These are phyloP conservation scores for Dipodascopsis tothii DNA, from an alignment of 805 yeast species.

Conservation along the genomic window DNA sequence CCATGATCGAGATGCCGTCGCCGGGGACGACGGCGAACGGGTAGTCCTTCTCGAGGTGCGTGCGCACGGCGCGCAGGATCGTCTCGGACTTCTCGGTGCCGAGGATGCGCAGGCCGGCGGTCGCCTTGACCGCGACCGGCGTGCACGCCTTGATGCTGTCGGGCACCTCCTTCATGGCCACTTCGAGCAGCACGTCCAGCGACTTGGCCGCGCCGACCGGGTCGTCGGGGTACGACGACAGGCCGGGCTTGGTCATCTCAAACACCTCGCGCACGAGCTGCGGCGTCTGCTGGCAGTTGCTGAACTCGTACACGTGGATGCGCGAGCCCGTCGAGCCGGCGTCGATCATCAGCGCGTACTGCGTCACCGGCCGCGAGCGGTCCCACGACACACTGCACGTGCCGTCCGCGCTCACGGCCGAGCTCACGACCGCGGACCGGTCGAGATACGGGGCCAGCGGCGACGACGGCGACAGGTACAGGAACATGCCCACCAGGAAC, in stretches of 20 bases:
- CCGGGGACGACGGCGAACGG: slow-evolving; percentile 88
- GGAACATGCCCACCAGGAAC: slow-evolving; percentile 3
- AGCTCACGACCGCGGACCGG: no score
- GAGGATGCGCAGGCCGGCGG: slow-evolving; percentile 86
- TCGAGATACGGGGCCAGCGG: background rate
- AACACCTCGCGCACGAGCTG: slow-evolving; percentile 69
- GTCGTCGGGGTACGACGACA: slow-evolving; percentile 76
- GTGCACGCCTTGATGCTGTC: slow-evolving; percentile 65
- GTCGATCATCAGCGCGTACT: slow-evolving; percentile 88
- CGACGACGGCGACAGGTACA: slow-evolving; percentile 8
- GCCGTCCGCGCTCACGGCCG: no score
- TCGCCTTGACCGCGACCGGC: slow-evolving; percentile 94
- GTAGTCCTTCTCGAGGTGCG: slow-evolving; percentile 66
- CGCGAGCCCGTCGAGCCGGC: slow-evolving; percentile 98
- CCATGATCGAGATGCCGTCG: slow-evolving; percentile 88
- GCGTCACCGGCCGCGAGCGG: slow-evolving; percentile 38
- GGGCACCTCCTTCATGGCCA: slow-evolving; percentile 76
- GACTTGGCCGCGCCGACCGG: slow-evolving; percentile 82
- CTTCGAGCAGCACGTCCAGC: slow-evolving; percentile 68
- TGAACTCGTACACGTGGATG: slow-evolving; percentile 87
- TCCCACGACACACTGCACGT: slow-evolving; percentile 33
- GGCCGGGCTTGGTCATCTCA: slow-evolving; percentile 86
- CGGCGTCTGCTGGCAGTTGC: slow-evolving; percentile 81
- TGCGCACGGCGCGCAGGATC: slow-evolving; percentile 69
- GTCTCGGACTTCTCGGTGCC: slow-evolving; percentile 67